Evolutionary conservation across 2,329 filamentous ascomycete genomes (phyloP), one percentile per base, ranked within the genome.

Genomic region (Colletotrichum shisoi): DNA sequence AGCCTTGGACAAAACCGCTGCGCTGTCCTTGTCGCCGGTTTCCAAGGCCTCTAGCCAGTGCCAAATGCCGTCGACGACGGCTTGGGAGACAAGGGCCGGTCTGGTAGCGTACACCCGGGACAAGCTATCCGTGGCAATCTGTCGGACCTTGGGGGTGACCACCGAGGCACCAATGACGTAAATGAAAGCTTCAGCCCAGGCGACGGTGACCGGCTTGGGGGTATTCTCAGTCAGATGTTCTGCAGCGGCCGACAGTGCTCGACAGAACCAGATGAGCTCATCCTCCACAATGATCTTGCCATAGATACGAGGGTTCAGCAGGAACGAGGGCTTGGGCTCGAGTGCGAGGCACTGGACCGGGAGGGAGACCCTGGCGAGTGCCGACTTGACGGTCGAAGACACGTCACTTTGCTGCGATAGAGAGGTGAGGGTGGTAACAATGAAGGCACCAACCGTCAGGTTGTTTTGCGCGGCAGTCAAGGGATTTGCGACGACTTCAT

Each of bases 131-230:
- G 83, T 83, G 4, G 89, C 87, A 71, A 88, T 84, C 70, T 89
- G 88, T 63, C 91, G 88, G 54, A 91, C 80, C 44, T 81, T 82
- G 3, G 89, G 82, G 13, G 89, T 82, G 21, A 92, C 81, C 13
- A 77, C 81, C 15, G 86, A 79, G 1, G 89, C 88, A 52, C 89
- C 88, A 52, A 94, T 85, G 17, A 91, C 80, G 75, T 91, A 96
- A n/a, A 97, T 88, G 66, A 94, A 86, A 2, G 91, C 89, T 73
- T 96, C 91, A 15, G 91, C 89, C 95, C 94, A 99, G 17, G 89
- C 87, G 60, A 86, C 78, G 68, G 84, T 84, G n/a, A 86, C 81
- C 11, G 85, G 79, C 15, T 80, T 79, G 7, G 76, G 73, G 4
- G 80, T 76, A 13, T 83, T 79, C 34, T 85, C 81, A 13, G 80